Conservation (phyloP, 495 filamentous ascomycete genomes). For the Aspergillus steynii region DNA sequence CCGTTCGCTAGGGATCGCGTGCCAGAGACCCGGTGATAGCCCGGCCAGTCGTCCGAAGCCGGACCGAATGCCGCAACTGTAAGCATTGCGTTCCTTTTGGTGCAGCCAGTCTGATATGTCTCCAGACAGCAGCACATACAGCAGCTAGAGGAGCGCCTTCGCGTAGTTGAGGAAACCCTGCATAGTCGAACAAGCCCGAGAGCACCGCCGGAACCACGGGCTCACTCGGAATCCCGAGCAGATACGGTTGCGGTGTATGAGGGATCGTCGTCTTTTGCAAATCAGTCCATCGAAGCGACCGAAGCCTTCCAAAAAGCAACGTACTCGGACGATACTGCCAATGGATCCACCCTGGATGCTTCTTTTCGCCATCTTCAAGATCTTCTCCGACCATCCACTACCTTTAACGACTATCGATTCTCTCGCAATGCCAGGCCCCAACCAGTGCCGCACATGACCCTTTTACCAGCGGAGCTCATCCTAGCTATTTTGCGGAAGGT, state of each 20-base stretch:
- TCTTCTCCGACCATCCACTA: slow-evolving; percentile 1
- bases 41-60: too few relatives aligned
- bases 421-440: too few relatives aligned
- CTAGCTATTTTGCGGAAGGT: neutral
- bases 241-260: slow-evolving; percentile 3
- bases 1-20: too few relatives aligned
- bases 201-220: neutral
- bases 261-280: slow-evolving; percentile 12
- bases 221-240: slow-evolving; percentile 3
- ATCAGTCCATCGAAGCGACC: slow-evolving; percentile 7
- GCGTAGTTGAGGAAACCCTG: neutral
- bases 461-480: too few relatives aligned
- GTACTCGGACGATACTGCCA: slow-evolving; percentile 2
- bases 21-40: too few relatives aligned
- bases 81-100: too few relatives aligned
- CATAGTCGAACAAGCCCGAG: neutral
- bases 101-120: too few relatives aligned
- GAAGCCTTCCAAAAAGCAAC: slow-evolving; percentile 1
- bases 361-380: slow-evolving; percentile 5
- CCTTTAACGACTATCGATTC: too few relatives aligned
- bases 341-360: neutral
- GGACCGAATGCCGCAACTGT: too few relatives aligned
- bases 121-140: neutral
- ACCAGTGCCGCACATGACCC: too few relatives aligned
- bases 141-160: too few relatives aligned